Evolutionary conservation across 495 filamentous ascomycete genomes (phyloP).

Genomic region (Venustampulla echinocandica): DNA sequence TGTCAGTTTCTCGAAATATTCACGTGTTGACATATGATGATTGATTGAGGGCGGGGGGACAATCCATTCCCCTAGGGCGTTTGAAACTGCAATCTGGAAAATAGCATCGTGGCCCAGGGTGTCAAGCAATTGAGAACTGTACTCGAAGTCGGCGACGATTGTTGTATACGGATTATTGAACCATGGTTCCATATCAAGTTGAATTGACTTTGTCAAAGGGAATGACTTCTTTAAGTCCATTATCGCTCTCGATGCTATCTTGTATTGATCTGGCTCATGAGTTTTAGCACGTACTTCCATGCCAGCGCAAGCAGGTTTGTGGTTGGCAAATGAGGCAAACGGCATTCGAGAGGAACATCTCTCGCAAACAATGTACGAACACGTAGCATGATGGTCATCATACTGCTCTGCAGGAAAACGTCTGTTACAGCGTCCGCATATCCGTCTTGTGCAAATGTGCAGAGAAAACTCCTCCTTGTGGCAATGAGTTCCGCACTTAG

Average conservation of each 20-base stretch:
- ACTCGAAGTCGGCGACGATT: constrained; percentile 4
- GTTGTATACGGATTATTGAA: constrained; percentile 3
- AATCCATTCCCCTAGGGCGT: constrained; percentile 2
- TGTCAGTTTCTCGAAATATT: not conserved
- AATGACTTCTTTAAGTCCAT: not conserved
- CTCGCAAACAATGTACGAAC: too few relatives aligned
- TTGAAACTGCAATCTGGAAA: constrained; percentile 5
- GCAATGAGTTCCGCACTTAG: too few relatives aligned
- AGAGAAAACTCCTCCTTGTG: too few relatives aligned
- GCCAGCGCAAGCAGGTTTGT: too few relatives aligned
- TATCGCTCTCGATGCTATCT: not conserved
- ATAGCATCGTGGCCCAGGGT: constrained; percentile 1
- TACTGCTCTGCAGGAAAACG: too few relatives aligned
- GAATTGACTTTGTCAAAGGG: not conserved
- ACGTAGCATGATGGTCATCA: too few relatives aligned
- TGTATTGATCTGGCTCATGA: not conserved
- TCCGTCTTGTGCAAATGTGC: too few relatives aligned
- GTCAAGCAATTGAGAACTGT: not conserved
- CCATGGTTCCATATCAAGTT: constrained; percentile 2
- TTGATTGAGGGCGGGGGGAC: constrained; percentile 5
- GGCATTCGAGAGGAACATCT: too few relatives aligned
- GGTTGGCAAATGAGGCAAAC: too few relatives aligned
- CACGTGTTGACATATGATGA: not conserved
- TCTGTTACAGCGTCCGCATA: too few relatives aligned
- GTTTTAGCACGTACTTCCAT: not conserved